Evolutionary conservation across 2,329 filamentous ascomycete species (phyloP), one percentile per base, ranked within the genome.

Genomic region (Cordyceps javanica): DNA sequence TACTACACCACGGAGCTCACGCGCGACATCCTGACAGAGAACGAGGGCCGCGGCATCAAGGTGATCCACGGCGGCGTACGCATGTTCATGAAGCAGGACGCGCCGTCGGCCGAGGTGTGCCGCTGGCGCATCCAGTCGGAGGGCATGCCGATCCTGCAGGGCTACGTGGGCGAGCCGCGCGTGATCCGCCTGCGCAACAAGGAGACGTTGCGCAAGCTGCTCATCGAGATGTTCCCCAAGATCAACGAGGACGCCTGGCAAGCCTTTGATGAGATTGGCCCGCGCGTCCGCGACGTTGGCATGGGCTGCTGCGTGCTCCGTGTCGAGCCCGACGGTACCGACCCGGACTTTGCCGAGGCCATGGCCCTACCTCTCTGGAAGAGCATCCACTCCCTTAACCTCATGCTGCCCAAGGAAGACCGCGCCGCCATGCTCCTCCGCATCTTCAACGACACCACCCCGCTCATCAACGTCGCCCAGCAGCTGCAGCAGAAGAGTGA

Each of bases 21-120:
- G 23, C 88, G 91, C 32, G 88, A 93, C 62, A 94, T 99, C 55
- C 81, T 99, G 3, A 83, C 81, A 4, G 82, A 88, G 68, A 99
- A 99, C 70, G 91, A 97, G 72, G 90, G 91, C 44, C 87, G 89
- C 28, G 91, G 91, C 46, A 87, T 97, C 73, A 96, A 94, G 71
- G 96, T 99, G 69, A 89, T 99, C 51, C 94, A 99, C 73, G 93
- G 89, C 52, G 94, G 94, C 62, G 92, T 99, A 34, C 96, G 96
- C 76, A 97, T 97, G 91, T 99, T 96, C 71, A 94, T 97, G 79
- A 96, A 96, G 77, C 93, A 97, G 72, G 91, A 97, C 68, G 88
- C 90, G 0, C 92, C 96, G 60, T 89, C 87, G 5, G 86, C 88
- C 36, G 88, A 92, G 56, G 88, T 94, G 34, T 96, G 92, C 76